Evolutionary conservation across 805 yeast genomes (phyloP).

Genomic region (Diddensiella caesifluorescens): DNA sequence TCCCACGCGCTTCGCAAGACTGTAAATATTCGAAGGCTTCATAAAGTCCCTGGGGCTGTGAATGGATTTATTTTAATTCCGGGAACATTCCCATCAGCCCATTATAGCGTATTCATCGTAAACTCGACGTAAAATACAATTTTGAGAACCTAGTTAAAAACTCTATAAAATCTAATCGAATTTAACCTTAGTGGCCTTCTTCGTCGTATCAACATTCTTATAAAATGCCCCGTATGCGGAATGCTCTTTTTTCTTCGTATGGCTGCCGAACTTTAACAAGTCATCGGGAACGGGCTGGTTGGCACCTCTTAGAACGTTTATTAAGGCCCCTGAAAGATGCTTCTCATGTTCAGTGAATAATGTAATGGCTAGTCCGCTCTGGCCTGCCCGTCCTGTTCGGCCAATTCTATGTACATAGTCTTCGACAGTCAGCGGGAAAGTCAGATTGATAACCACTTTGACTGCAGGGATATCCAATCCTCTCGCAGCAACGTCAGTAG

Average conservation of each 20-base stretch:
- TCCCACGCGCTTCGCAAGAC: too few relatives aligned
- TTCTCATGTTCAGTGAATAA: constrained; percentile 95
- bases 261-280: constrained; percentile 90
- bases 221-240: constrained; percentile 97
- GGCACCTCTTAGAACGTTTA: constrained; percentile 89
- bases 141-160: too few relatives aligned
- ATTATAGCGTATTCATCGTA: too few relatives aligned
- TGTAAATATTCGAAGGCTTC: too few relatives aligned
- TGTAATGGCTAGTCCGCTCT: constrained; percentile 90
- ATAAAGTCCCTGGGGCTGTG: too few relatives aligned
- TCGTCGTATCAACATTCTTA: constrained; percentile 82
- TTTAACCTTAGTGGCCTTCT: constrained; percentile 82
- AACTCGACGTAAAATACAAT: too few relatives aligned
- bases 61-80: too few relatives aligned
- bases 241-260: constrained; percentile 96
- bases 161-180: constrained; percentile 50
- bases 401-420: constrained; percentile 97
- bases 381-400: constrained; percentile 97
- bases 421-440: constrained; percentile 94
- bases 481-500: constrained; percentile 98
- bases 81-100: too few relatives aligned
- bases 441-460: constrained; percentile 87
- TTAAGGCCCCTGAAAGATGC: constrained; percentile 89
- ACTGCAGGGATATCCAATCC: constrained; percentile 98
- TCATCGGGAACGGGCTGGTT: constrained; percentile 95